Evolutionary conservation across 2,329 filamentous ascomycete genomes (phyloP).

Genomic region (Colletotrichum sp.): DNA sequence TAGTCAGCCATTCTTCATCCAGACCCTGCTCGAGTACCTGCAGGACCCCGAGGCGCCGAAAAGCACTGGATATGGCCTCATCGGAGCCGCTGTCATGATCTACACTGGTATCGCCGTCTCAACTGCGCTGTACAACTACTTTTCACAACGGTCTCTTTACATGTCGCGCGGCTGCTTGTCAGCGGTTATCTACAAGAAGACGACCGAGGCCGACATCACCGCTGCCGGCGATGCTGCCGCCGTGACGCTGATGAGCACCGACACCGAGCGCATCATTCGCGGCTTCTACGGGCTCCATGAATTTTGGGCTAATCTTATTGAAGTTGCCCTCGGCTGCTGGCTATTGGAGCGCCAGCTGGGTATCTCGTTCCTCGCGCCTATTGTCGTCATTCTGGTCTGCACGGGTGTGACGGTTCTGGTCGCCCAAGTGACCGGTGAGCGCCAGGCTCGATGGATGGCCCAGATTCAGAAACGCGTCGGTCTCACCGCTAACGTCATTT

Average conservation of each 20-base stretch:
- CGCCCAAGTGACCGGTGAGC: slow-evolving; percentile 23
- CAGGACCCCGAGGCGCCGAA: slow-evolving; percentile 26
- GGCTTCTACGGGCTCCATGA: slow-evolving; percentile 36
- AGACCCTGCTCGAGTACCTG: slow-evolving; percentile 39
- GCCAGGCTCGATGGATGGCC: slow-evolving; percentile 34
- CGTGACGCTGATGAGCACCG: slow-evolving; percentile 43
- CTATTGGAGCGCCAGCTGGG: slow-evolving; percentile 36
- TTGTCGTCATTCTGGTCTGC: slow-evolving; percentile 32
- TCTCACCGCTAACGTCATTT: slow-evolving; percentile 25
- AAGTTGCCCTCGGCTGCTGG: slow-evolving; percentile 37
- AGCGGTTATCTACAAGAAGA: slow-evolving; percentile 35
- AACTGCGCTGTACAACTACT: slow-evolving; percentile 36
- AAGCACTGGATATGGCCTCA: slow-evolving; percentile 35
- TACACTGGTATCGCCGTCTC: slow-evolving; percentile 39
- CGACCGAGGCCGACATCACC: slow-evolving; percentile 28
- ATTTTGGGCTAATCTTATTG: slow-evolving; percentile 37
- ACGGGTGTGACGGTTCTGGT: slow-evolving; percentile 18
- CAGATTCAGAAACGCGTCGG: slow-evolving; percentile 32
- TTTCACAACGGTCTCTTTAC: slow-evolving; percentile 29
- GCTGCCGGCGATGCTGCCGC: slow-evolving; percentile 33
- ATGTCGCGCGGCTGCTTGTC: slow-evolving; percentile 34
- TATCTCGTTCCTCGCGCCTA: slow-evolving; percentile 33
- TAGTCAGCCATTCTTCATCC: slow-evolving; percentile 49
- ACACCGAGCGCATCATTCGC: slow-evolving; percentile 37
- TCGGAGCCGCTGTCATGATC: slow-evolving; percentile 34